A percentile compares a stretch with the other conserved stretches of the same genome.
These are phyloP conservation scores for Umbelopsis sp. DNA, from an alignment of 371 early-diverging fungal species.

Conservation along the genomic window DNA sequence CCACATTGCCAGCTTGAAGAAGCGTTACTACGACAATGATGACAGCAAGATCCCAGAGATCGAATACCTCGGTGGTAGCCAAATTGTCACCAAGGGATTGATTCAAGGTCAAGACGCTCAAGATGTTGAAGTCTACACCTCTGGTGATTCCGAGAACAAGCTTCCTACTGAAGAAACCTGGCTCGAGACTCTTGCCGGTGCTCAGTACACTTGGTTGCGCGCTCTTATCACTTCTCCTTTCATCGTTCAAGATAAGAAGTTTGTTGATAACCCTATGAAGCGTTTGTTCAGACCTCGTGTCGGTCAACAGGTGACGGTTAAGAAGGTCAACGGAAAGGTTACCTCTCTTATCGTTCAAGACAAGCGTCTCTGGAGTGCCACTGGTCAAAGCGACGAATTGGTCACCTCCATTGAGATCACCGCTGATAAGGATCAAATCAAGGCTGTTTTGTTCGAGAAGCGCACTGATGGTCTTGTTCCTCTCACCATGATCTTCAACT, in stretches of 20 bases:
- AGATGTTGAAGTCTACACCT: constrained; percentile 58
- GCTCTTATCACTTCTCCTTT: constrained; percentile 84
- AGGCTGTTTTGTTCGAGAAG: constrained; percentile 75
- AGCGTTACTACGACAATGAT: constrained; percentile 76
- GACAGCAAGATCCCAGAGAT: constrained; percentile 71
- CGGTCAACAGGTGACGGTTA: constrained; percentile 76
- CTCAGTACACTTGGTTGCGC: constrained; percentile 80
- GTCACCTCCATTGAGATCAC: constrained; percentile 67
- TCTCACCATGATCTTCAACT: constrained; percentile 78
- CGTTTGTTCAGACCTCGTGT: constrained; percentile 84
- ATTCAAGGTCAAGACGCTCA: constrained; percentile 31
- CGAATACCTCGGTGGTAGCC: constrained; percentile 81
- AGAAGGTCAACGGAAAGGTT: constrained; percentile 48
- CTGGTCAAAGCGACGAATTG: constrained; percentile 57
- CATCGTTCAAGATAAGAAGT: constrained; percentile 80
- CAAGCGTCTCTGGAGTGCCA: constrained; percentile 64
- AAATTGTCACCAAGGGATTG: constrained; percentile 29
- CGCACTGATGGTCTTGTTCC: constrained; percentile 69
- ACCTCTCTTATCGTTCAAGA: constrained; percentile 63
- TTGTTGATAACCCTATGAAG: constrained; percentile 78
- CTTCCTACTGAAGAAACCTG: constrained; percentile 74
- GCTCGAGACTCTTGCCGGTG: constrained; percentile 78
- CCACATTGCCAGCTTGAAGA: constrained; percentile 79
- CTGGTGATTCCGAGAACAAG: constrained; percentile 53
- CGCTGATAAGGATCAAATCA: constrained; percentile 64